Base-by-base conservation (phyloP, 2,329 filamentous ascomycete species). In the Fusarium coffeatum region DNA sequence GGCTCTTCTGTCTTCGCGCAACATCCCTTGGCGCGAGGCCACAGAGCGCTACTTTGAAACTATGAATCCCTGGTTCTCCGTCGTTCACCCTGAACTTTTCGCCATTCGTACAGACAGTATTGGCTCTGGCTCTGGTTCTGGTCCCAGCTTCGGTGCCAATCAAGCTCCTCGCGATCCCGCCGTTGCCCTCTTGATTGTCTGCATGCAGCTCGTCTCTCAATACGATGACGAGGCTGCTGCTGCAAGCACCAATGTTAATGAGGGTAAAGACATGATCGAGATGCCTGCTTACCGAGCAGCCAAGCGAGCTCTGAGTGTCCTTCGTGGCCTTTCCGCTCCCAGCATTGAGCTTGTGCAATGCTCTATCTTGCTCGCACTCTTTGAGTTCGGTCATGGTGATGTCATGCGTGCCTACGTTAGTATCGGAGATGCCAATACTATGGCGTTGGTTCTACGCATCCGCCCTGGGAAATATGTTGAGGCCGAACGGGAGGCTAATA, bases 311-410 rank as follows among this genome's bases (percentile, higher is more conserved):
- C 75, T 82, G 30, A 75, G 78, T 20, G 64, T 82, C 47, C 66
- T 81, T 20, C 77, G 81, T 51, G 76, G 76, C 20, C 77, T 80
- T 53, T 72, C 75, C 15, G 74, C 76, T 23, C 80, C 81, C 11
- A 79, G 72, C 30, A 74, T 83, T 27, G 80, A 81, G 73, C 72
- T 83, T 27, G 74, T 83, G 15, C 82, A 83, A 69, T 81, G 80
- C 60, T 80, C 78, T 28, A 76, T 81, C 22, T 70, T 84, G 58
- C 68, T 83, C 43, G 79, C 81, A 7, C 73, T 83, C 43, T 84
- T 82, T 68, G 82, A 84, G 65, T 82, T 83, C 64, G 82, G 82
- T 3, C 82, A 84, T 62, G 82, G 82, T 32, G 78, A 82, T 34
- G 76, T 80, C 32, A 72, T 75, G 53, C 75, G 80, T n/a, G 80